Base-by-base conservation (phyloP, 2,329 filamentous ascomycete genomes). In the Apiospora saccharicola region DNA sequence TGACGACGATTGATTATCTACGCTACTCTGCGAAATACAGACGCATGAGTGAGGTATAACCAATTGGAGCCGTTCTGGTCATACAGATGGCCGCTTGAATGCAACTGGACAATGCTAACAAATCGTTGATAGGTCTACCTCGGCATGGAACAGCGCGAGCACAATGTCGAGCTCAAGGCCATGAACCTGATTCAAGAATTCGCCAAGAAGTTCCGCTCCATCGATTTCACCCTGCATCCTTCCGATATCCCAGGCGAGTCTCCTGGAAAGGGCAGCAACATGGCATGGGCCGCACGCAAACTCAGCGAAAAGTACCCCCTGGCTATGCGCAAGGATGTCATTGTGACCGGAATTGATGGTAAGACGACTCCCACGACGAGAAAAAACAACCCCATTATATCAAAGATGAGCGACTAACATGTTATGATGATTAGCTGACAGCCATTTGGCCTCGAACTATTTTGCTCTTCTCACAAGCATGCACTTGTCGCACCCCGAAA, bases 261-360 rank as follows among this genome's bases (percentile, higher is more conserved):
- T 69, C 90, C 91, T 71, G 92, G 92, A 72, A 94, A 94, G 79
- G 92, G 92, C 75, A 94, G 92, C 83, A 94, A 94, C 80, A 86
- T 92, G 73, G 89, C 89, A 70, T 94, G 91, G 90, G 91, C 91
- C 24, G 92, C 91, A 13, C 88, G 88, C 75, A 90, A 91, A 79
- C 85, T 92, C 70, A 91, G 90, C 79, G 86, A 88, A 76, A 90
- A 87, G 76, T 92, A 93, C 76, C 79, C 86, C 6, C 82, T 87
- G 72, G 79, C 79, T 10, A 76, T 82, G 75, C 85, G 90, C 73
- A 89, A 88, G 75, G 87, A 93, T 78, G 89, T 93, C 5, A 87
- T 94, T 68, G 85, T 94, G 72, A 94, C 92, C 0, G 90, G 91
- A 69, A 92, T 94, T 79, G 92, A 94, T 84, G 90, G 92, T 93